phyloP scores from a whole-genome alignment of 805 yeast genomes.

The Candida cerambycidarum region DNA sequence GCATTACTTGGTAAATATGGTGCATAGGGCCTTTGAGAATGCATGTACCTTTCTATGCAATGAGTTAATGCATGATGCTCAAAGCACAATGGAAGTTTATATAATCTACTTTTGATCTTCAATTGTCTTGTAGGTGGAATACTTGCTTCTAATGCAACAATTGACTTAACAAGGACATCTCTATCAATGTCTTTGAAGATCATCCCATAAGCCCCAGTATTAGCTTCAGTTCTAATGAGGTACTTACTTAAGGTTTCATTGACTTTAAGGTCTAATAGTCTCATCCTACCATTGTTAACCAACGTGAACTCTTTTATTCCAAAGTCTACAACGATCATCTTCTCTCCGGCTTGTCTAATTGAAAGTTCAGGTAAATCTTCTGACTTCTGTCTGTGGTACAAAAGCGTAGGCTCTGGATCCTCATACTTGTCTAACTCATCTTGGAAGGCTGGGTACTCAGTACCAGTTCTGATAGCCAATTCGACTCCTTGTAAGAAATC shows the following conservation, averaged over 20 bases:
- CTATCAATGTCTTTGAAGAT: constrained; percentile 46
- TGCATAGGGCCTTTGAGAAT: constrained; percentile 90
- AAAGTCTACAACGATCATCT: constrained; percentile 30
- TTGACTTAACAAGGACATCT: constrained; percentile 54
- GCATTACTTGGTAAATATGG: constrained; percentile 98
- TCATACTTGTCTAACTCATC: constrained; percentile 14
- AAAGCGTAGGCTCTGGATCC: constrained; percentile 5
- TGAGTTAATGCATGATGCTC: constrained; percentile 86
- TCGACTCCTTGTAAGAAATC: constrained; percentile 7
- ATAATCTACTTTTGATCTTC: constrained; percentile 77
- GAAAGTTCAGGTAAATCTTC: constrained; percentile 13
- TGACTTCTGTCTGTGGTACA: constrained; percentile 11
- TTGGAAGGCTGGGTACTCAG: constrained; percentile 30
- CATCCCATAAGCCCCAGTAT: constrained; percentile 21
- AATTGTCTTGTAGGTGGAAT: constrained; percentile 73
- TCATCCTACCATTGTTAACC: constrained; percentile 32
- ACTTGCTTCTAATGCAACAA: constrained; percentile 72
- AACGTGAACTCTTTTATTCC: constrained; percentile 25
- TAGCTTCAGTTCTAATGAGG: constrained; percentile 17
- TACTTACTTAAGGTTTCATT: not conserved
- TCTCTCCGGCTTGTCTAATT: constrained; percentile 31
- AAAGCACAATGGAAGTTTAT: constrained; percentile 91
- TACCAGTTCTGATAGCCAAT: constrained; percentile 62
- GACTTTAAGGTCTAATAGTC: constrained; percentile 18
- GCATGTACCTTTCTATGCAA: constrained; percentile 87